phyloP scores from a whole-genome alignment of 305 asterid genomes.

The Stenogyne calaminthoides region DNA sequence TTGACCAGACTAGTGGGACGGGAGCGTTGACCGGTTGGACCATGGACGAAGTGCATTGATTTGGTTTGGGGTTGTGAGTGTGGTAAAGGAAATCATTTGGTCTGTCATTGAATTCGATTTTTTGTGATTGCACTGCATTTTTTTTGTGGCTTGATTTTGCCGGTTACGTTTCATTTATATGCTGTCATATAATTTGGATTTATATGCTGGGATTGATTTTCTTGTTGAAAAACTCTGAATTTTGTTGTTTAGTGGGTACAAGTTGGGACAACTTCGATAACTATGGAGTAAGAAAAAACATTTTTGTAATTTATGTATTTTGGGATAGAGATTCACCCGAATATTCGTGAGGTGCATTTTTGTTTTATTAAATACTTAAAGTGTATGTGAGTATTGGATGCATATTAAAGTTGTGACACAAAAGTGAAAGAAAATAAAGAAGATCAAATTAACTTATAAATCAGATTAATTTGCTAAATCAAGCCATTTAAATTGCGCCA shows the following conservation, averaged over 20 bases:
- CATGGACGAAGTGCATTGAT: slow-evolving; percentile 44
- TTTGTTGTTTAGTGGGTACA: slow-evolving; percentile 16
- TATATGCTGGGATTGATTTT: not conserved
- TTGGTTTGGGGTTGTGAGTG: slow-evolving; percentile 30
- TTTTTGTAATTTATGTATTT: not conserved
- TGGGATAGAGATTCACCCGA: not conserved
- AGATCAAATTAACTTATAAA: no score
- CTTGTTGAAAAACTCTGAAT: not conserved
- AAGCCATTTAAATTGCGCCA: no score
- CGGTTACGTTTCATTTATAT: not conserved
- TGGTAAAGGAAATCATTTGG: slow-evolving; percentile 37
- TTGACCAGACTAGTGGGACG: slow-evolving; percentile 50
- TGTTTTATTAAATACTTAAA: no score
- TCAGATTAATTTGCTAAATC: no score
- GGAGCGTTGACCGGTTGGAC: slow-evolving; percentile 51
- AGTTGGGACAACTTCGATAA: not conserved
- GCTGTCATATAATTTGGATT: slow-evolving; percentile 13
- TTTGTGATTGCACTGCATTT: not conserved
- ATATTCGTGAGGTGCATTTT: no score
- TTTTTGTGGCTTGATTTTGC: not conserved
- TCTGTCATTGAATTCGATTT: not conserved
- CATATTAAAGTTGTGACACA: no score
- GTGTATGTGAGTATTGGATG: no score
- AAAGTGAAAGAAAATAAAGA: no score
- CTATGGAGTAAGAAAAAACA: not conserved